Evolutionary conservation across 352 stramenopile genomes (phyloP).

Genomic region (Globisporangium echinulatum): DNA sequence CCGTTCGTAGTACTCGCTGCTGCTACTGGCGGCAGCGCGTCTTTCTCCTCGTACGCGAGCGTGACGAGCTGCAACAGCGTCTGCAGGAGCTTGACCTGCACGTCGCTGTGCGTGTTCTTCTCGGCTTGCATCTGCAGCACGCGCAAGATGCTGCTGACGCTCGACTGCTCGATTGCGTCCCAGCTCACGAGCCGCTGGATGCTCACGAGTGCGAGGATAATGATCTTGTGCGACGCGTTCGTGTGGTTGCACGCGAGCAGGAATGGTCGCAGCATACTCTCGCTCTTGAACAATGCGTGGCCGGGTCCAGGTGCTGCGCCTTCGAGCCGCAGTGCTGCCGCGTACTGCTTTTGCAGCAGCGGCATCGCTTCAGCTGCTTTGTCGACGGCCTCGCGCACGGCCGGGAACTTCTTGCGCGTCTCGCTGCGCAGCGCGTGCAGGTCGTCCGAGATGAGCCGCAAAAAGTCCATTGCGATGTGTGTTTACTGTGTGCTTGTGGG

Average conservation of each 20-base stretch:
- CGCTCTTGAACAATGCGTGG: slow-evolving; percentile 90
- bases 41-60: slow-evolving; percentile 55
- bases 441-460: slow-evolving; percentile 85
- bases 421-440: slow-evolving; percentile 79
- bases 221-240: slow-evolving; percentile 91
- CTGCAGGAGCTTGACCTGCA: slow-evolving; percentile 87
- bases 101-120: slow-evolving; percentile 75
- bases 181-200: slow-evolving; percentile 94
- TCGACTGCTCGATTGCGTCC: slow-evolving; percentile 92
- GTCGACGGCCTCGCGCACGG: slow-evolving; percentile 95
- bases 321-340: slow-evolving; percentile 67
- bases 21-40: not conserved
- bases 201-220: slow-evolving; percentile 91
- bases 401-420: slow-evolving; percentile 88
- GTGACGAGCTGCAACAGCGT: slow-evolving; percentile 85
- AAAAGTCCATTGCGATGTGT: slow-evolving; percentile 82
- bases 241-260: slow-evolving; percentile 96
- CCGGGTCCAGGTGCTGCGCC: slow-evolving; percentile 75
- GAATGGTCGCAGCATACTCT: slow-evolving; percentile 95
- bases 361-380: slow-evolving; percentile 91
- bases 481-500: not conserved
- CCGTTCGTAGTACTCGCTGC: not conserved
- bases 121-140: slow-evolving; percentile 95
- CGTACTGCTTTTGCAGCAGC: slow-evolving; percentile 94
- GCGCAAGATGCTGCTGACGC: slow-evolving; percentile 92